Base-by-base conservation (phyloP, 2,329 filamentous ascomycete genomes). In the Cercospora zeae-maydis region DNA sequence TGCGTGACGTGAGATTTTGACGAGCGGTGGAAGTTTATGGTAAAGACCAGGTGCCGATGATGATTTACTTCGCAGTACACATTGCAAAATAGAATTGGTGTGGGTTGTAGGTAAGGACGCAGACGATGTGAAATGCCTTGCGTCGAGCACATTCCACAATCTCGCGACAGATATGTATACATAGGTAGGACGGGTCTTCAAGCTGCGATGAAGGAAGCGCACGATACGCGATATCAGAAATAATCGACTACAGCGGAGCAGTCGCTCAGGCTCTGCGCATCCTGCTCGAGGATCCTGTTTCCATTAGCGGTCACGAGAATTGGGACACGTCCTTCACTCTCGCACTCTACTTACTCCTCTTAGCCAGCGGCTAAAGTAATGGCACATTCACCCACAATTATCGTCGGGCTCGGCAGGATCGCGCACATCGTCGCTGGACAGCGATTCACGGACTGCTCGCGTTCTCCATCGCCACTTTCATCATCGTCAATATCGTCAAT, bases 401-500 rank as follows among this genome's bases (percentile, higher is more conserved):
- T 21, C 31, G 27, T 14, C 27, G 27, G 8, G 49, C 49, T 11
- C 49, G 49, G 31, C 27, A 16, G 5, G 16, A 5, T 14, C 27
- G n/a, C 4, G 49, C n/a, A 31, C 27, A 34, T 0, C 49, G 2
- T 14, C 49, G 49, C 30, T 53, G 49, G 49, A 31, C 5, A 8
- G 27, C 34, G 27, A 53, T 53, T 8, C 31, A 53, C n/a, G 49
- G 49, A 33, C 49, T 53, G 49, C 33, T 63, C 33, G 13, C 56
- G 13, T 57, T 24, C 9, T 52, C 62, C n/a, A n/a, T 53, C 30
- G 19, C 21, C 14, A 56, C 27, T 33, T 34, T 51, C 30, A 9
- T 55, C 7, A 30, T 56, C 11, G 47, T 61, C 51, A 60, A 53
- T 31, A 30, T 56, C 11, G 47, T 61, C 51, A 60, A 53, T 31